Conservation (phyloP, 2,329 filamentous ascomycete species). For the Nothomitra cinnamomea region DNA sequence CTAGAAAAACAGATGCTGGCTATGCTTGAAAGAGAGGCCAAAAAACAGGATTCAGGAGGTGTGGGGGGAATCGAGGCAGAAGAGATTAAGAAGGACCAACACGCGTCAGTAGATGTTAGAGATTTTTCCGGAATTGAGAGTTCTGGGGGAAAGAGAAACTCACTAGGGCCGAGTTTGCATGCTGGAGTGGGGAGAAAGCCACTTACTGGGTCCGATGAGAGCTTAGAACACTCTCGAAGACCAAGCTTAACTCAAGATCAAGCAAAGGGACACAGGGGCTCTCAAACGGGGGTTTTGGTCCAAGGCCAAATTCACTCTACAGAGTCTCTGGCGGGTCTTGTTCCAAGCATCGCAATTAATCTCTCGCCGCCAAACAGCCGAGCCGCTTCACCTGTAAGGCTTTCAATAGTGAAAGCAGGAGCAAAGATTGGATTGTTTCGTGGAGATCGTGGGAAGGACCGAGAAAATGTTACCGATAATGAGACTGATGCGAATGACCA, state of each 20-base stretch:
- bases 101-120: conserved; percentile 25
- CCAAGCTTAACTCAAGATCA: background rate
- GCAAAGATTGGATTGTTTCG: conserved; percentile 1
- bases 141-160: background rate
- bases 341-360: conserved; percentile 41
- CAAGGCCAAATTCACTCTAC: background rate
- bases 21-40: conserved; percentile 26
- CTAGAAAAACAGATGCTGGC: conserved; percentile 27
- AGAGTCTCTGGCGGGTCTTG: background rate
- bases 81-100: conserved; percentile 15
- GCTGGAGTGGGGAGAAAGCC: background rate
- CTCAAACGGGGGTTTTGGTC: background rate
- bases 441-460: background rate
- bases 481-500: background rate
- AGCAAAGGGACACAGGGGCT: background rate
- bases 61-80: conserved; percentile 10
- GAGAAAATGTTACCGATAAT: background rate
- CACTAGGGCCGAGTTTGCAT: background rate
- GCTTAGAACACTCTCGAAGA: background rate
- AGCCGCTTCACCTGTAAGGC: conserved; percentile 44
- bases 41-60: conserved; percentile 14
- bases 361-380: conserved; percentile 47
- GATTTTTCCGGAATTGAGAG: conserved; percentile 9
- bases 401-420: conserved; percentile 17
- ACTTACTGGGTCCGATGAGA: background rate